Percentiles rank a stretch among this genome's conserved stretches.
These are phyloP conservation scores for Nakazawaea ishiwadae DNA, from an alignment of 805 yeast species.

Conservation along the genomic window DNA sequence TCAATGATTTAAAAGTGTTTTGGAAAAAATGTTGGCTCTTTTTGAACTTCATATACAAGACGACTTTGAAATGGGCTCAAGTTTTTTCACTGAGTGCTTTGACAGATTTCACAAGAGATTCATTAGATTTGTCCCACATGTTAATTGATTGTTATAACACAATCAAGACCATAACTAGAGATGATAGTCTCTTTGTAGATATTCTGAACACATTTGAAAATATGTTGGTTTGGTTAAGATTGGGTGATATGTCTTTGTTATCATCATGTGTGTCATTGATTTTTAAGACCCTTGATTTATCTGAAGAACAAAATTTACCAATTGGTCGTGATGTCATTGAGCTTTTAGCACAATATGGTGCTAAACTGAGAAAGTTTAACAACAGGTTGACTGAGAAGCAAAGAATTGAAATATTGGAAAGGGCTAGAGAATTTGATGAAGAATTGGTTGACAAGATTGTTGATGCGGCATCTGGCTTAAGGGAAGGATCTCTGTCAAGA, in stretches of 20 bases:
- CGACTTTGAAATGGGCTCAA: slow-evolving; percentile 74
- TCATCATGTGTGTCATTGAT: slow-evolving; percentile 70
- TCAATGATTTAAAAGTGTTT: slow-evolving; percentile 30
- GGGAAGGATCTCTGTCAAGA: slow-evolving; percentile 13
- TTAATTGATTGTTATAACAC: slow-evolving; percentile 62
- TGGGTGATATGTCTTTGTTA: slow-evolving; percentile 73
- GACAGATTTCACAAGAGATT: slow-evolving; percentile 82
- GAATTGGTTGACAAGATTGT: slow-evolving; percentile 49
- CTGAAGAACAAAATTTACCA: slow-evolving; percentile 44
- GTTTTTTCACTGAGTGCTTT: slow-evolving; percentile 49
- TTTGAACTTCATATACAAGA: slow-evolving; percentile 59
- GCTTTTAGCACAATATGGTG: slow-evolving; percentile 58
- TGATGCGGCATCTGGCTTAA: slow-evolving; percentile 34
- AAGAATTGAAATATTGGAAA: slow-evolving; percentile 53
- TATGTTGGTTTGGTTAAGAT: slow-evolving; percentile 74
- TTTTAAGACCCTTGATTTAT: slow-evolving; percentile 60
- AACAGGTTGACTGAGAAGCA: slow-evolving; percentile 70
- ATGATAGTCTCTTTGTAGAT: slow-evolving; percentile 37
- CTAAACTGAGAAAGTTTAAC: slow-evolving; percentile 60
- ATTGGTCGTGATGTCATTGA: slow-evolving; percentile 51
- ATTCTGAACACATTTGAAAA: slow-evolving; percentile 61
- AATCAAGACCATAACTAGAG: slow-evolving; percentile 32
- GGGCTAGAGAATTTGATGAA: slow-evolving; percentile 53
- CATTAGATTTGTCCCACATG: slow-evolving; percentile 69
- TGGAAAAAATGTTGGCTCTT: slow-evolving; percentile 78